Evolutionary conservation across 192 early-diverging fungal species (phyloP).

Genomic region (Rhizoclosmatium globosum): DNA sequence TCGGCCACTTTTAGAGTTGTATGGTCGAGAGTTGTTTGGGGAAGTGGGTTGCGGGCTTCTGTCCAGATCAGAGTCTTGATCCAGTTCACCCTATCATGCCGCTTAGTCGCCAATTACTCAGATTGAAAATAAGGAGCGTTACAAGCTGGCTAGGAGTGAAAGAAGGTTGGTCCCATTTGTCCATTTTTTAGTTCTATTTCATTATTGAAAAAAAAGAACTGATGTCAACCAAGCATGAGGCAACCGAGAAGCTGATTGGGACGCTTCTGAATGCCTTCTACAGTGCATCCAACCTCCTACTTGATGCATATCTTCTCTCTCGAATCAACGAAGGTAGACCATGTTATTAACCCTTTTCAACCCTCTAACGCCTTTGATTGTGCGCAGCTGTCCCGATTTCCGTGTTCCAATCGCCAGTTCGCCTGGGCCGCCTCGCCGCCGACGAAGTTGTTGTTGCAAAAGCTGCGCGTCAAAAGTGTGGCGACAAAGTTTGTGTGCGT

Average conservation of each 20-base stretch:
- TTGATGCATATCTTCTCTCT: slow-evolving; percentile 11
- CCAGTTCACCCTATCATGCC: no score
- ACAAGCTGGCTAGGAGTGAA: no score
- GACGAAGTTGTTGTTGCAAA: slow-evolving; percentile 48
- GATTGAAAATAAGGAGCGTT: no score
- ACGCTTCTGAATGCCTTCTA: slow-evolving; percentile 19
- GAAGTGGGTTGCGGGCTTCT: background rate
- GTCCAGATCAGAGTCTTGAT: background rate
- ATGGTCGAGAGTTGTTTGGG: background rate
- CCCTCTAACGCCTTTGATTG: background rate
- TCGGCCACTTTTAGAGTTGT: background rate
- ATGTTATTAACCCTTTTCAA: background rate
- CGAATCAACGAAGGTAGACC: background rate
- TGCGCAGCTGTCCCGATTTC: slow-evolving; percentile 30
- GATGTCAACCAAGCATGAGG: no score
- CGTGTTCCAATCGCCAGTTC: slow-evolving; percentile 18
- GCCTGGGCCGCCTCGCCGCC: slow-evolving; percentile 25
- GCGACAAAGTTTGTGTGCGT: slow-evolving; percentile 13
- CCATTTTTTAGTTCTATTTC: no score
- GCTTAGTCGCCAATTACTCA: no score
- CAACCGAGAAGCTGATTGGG: background rate
- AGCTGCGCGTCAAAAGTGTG: slow-evolving; percentile 22
- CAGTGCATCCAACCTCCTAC: background rate
- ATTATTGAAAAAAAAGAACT: no score
- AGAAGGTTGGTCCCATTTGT: no score